A percentile compares a stretch with the other conserved stretches of the same genome.
phyloP scores from a whole-genome alignment of 2,329 filamentous ascomycete genomes.

The Xylariaceae sp. region DNA sequence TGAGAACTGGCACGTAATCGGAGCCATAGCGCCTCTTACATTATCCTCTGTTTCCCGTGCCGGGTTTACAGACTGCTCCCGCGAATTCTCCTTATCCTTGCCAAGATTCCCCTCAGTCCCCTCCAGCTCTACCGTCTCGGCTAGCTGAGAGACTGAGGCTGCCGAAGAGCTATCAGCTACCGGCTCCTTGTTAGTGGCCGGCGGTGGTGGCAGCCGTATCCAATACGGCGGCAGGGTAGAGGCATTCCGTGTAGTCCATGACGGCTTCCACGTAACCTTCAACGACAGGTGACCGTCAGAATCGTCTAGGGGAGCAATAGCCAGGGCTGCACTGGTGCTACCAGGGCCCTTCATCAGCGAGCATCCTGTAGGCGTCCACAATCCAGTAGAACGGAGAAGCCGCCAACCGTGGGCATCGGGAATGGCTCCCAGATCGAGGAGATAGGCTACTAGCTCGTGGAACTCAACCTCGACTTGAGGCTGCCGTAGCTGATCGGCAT shows the following conservation, averaged over 20 bases:
- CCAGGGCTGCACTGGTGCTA: constrained; percentile 46
- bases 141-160: constrained; percentile 9
- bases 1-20: constrained; percentile 49
- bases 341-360: constrained; percentile 52
- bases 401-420: constrained; percentile 57
- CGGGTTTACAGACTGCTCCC: constrained; percentile 36
- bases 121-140: background rate
- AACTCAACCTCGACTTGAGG: constrained; percentile 52
- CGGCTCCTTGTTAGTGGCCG: background rate
- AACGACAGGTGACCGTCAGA: constrained; percentile 58
- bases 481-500: constrained; percentile 52
- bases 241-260: constrained; percentile 51
- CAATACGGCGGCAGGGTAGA: constrained; percentile 57
- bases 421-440: constrained; percentile 60
- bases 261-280: constrained; percentile 51
- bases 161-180: constrained; percentile 8
- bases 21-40: constrained; percentile 21
- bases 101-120: constrained; percentile 5
- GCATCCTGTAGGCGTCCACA: constrained; percentile 59
- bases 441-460: constrained; percentile 57
- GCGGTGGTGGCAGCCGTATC: constrained; percentile 45
- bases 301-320: constrained; percentile 53
- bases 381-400: constrained; percentile 51
- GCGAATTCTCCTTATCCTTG: constrained; percentile 14
- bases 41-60: constrained; percentile 30